Evolutionary conservation across 2,329 filamentous ascomycete species (phyloP).

Genomic region (Westerdykella aurantiaca): DNA sequence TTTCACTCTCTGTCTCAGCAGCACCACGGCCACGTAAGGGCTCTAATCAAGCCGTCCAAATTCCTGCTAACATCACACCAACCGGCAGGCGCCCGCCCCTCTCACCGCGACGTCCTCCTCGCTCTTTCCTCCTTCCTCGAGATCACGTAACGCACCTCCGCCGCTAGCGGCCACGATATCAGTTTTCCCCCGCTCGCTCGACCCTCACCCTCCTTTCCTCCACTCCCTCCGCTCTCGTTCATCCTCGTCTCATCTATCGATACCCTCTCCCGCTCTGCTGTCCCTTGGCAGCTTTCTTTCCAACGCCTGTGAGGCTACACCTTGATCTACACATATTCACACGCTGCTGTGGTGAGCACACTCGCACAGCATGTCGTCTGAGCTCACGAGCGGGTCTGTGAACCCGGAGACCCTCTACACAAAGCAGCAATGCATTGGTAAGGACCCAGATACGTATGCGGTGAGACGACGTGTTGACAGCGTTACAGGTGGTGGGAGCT

Average conservation of each 20-base stretch:
- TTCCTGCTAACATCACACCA: not conserved
- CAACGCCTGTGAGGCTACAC: not conserved
- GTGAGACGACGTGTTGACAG: constrained; percentile 12
- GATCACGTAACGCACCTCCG: not conserved
- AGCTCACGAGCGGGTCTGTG: constrained; percentile 47
- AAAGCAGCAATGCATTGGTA: constrained; percentile 55
- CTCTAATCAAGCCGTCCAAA: not conserved
- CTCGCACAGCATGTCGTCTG: constrained; percentile 12
- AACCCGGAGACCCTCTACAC: constrained; percentile 91
- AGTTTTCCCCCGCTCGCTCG: not conserved
- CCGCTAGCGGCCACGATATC: not conserved
- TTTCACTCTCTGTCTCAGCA: not conserved
- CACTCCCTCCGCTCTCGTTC: not conserved
- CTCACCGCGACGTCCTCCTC: not conserved
- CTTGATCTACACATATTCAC: not conserved
- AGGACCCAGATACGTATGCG: not conserved
- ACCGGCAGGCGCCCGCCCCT: not conserved
- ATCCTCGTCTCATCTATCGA: not conserved
- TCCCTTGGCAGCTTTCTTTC: not conserved
- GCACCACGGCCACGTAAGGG: not conserved
- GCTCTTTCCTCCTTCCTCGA: not conserved
- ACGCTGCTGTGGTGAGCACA: not conserved
- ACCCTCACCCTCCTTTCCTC: not conserved
- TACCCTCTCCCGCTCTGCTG: not conserved
- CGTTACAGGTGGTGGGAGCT: constrained; percentile 78